Evolutionary conservation across 345 rosid genomes (phyloP).

Genomic region (Camelina laxa): DNA sequence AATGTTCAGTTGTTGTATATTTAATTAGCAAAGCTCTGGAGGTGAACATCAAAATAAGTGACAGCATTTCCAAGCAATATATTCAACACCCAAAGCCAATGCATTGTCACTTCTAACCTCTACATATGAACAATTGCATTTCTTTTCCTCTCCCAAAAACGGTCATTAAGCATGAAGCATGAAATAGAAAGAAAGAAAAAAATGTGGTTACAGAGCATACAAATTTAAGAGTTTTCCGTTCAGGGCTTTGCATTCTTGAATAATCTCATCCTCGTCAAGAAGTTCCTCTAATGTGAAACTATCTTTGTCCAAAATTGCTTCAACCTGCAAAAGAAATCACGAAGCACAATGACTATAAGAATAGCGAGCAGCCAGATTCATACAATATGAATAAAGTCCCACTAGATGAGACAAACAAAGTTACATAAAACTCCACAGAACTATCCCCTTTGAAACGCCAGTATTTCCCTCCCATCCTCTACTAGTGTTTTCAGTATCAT

Average conservation of each 20-base stretch:
- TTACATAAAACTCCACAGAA: conserved; percentile 3
- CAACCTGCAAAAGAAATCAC: conserved; percentile 62
- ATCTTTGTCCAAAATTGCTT: conserved; percentile 87
- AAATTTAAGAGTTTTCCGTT: conserved; percentile 87
- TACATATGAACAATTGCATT: neutral
- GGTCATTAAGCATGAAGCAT: conserved; percentile 31
- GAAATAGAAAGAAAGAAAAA: neutral
- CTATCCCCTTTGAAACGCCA: neutral
- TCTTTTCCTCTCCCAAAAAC: conserved; percentile 16
- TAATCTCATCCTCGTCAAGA: conserved; percentile 95
- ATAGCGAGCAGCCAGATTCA: conserved; percentile 8
- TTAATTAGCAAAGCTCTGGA: conserved; percentile 2
- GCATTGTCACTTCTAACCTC: conserved; percentile 11
- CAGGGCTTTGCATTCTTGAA: conserved; percentile 96
- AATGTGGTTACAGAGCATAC: conserved; percentile 50
- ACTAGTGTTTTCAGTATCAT: neutral
- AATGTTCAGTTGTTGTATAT: neutral
- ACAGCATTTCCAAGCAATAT: conserved; percentile 14
- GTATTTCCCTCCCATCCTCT: neutral
- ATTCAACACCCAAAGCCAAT: conserved; percentile 9
- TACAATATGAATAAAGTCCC: neutral
- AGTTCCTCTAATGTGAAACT: conserved; percentile 87
- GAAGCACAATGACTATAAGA: conserved; percentile 18
- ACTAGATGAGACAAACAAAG: neutral
- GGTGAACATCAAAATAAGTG: conserved; percentile 16